These are phyloP conservation scores for Leccinum subatratum DNA, from an alignment of 1,284 basidiomycete species.

Conservation along the genomic window DNA sequence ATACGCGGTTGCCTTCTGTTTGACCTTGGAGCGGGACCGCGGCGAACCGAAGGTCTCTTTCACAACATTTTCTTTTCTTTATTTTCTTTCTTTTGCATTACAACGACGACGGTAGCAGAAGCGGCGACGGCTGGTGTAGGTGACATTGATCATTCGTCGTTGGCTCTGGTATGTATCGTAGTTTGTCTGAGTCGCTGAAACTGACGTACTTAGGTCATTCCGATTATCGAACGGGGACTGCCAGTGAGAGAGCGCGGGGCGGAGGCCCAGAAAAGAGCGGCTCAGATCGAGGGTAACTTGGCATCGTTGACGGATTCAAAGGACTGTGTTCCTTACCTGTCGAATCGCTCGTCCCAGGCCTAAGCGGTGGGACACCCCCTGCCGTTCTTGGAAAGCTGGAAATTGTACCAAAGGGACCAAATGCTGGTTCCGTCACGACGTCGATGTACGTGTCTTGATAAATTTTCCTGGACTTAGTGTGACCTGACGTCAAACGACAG, in stretches of 20 bases:
- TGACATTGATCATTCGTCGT: too few relatives aligned
- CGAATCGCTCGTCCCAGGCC: constrained; percentile 13
- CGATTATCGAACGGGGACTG: too few relatives aligned
- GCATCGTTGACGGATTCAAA: too few relatives aligned
- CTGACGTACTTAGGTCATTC: too few relatives aligned
- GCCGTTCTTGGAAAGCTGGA: constrained; percentile 32
- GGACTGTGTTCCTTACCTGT: too few relatives aligned
- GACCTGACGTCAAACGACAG: background rate
- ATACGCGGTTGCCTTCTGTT: constrained; percentile 3
- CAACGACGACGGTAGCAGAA: background rate
- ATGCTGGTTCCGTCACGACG: constrained; percentile 26
- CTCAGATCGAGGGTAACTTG: too few relatives aligned
- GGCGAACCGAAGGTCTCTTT: background rate
- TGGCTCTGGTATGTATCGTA: too few relatives aligned
- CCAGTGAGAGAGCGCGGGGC: too few relatives aligned
- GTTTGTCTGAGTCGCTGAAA: too few relatives aligned
- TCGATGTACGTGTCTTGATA: constrained; percentile 22
- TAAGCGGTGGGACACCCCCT: constrained; percentile 23
- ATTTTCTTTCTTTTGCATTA: constrained; percentile 5
- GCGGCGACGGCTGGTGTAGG: background rate
- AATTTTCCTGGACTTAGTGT: background rate
- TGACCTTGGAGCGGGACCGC: background rate
- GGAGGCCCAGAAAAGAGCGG: too few relatives aligned
- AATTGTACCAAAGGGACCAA: constrained; percentile 27
- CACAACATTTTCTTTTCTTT: background rate